A percentile compares a stretch with the other conserved stretches of the same genome.
These are phyloP conservation scores for Albugo candida DNA, from an alignment of 352 stramenopile species.

Conservation along the genomic window DNA sequence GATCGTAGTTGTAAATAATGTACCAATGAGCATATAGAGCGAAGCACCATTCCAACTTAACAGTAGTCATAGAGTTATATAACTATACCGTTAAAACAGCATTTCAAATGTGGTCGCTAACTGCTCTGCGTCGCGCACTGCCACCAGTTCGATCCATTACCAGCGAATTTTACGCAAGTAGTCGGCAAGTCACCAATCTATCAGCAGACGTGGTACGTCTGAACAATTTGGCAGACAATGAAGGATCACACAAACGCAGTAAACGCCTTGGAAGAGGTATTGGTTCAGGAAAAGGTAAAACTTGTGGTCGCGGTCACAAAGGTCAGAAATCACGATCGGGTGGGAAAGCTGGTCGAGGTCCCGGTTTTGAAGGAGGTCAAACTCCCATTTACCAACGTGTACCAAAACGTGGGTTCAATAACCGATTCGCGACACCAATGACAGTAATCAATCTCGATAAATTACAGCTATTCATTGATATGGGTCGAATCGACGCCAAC, in stretches of 20 bases:
- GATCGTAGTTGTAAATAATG: neutral
- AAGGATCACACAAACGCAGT: slow-evolving; percentile 68
- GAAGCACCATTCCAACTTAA: too few species aligned
- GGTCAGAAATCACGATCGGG: slow-evolving; percentile 89
- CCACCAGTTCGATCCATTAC: too few species aligned
- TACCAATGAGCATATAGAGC: too few species aligned
- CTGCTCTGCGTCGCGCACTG: too few species aligned
- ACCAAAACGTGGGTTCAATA: slow-evolving; percentile 97
- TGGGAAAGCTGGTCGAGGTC: slow-evolving; percentile 51
- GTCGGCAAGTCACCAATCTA: too few species aligned
- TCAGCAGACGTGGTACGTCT: slow-evolving; percentile 14
- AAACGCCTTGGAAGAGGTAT: slow-evolving; percentile 86
- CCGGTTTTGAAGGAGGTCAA: slow-evolving; percentile 95
- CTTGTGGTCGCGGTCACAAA: slow-evolving; percentile 92
- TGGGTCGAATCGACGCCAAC: slow-evolving; percentile 83
- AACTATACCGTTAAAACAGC: too few species aligned
- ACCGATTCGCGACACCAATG: slow-evolving; percentile 81
- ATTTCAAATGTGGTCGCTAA: too few species aligned
- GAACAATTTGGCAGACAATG: slow-evolving; percentile 75
- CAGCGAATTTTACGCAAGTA: too few species aligned
- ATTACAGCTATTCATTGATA: slow-evolving; percentile 93
- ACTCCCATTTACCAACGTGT: slow-evolving; percentile 93
- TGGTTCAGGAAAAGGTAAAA: slow-evolving; percentile 89
- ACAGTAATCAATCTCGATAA: slow-evolving; percentile 86
- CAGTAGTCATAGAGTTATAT: too few species aligned